Evolutionary conservation across 257 asterid species (phyloP).

Genomic region (Catharanthus roseus): DNA sequence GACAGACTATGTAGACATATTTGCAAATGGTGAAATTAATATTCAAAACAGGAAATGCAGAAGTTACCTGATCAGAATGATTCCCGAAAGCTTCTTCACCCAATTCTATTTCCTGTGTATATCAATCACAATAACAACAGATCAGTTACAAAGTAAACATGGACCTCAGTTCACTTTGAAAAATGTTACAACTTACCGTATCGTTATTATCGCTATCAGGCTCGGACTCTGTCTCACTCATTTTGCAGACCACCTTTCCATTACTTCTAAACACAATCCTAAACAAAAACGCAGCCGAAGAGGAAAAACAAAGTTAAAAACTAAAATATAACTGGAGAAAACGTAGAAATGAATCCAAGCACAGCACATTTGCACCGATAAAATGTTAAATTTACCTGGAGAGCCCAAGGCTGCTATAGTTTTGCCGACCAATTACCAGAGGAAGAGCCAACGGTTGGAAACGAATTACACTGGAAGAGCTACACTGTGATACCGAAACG

Average conservation of each 20-base stretch:
- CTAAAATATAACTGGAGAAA: not conserved
- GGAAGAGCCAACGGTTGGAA: slow-evolving; percentile 27
- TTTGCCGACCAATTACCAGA: slow-evolving; percentile 28
- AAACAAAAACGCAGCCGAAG: not conserved
- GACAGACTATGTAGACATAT: not conserved
- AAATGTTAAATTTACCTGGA: slow-evolving; percentile 37
- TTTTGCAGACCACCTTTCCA: slow-evolving; percentile 41
- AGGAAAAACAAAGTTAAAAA: not conserved
- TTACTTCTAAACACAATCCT: slow-evolving; percentile 32
- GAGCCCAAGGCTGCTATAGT: slow-evolving; percentile 22
- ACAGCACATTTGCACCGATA: not conserved
- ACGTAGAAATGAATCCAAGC: not conserved
- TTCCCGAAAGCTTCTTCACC: slow-evolving; percentile 34
- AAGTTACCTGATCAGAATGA: slow-evolving; percentile 24
- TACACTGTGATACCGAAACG: slow-evolving; percentile 40
- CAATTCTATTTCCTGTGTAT: slow-evolving; percentile 44
- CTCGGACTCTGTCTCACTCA: slow-evolving; percentile 47
- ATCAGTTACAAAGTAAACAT: not conserved
- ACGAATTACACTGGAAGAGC: slow-evolving; percentile 38
- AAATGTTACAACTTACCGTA: slow-evolving; percentile 33
- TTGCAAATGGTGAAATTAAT: not conserved
- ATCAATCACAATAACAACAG: slow-evolving; percentile 17
- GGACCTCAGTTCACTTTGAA: not conserved
- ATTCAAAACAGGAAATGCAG: slow-evolving; percentile 21
- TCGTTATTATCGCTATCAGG: slow-evolving; percentile 48